Evolutionary conservation across 1,139 yeast species (phyloP).

Genomic region (Yamadazyma spencermartinsiae): DNA sequence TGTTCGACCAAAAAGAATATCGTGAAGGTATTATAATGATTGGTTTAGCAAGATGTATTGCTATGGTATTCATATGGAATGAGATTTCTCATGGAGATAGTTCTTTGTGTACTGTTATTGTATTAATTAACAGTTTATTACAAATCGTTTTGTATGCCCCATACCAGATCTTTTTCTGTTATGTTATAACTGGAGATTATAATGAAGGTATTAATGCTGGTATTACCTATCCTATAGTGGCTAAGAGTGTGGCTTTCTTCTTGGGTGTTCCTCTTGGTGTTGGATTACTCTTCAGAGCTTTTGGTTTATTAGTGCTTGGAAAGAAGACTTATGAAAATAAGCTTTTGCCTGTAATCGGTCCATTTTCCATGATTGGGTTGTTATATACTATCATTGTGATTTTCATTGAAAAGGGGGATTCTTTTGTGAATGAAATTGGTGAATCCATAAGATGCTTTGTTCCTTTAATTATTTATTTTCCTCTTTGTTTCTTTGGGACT

Average conservation of each 20-base stretch:
- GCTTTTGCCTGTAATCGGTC: constrained; percentile 43
- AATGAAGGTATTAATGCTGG: constrained; percentile 12
- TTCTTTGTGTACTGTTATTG: constrained; percentile 53
- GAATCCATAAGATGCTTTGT: constrained; percentile 52
- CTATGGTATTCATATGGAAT: constrained; percentile 67
- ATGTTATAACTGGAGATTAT: constrained; percentile 32
- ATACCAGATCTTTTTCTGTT: constrained; percentile 47
- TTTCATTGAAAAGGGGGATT: constrained; percentile 55
- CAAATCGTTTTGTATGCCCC: constrained; percentile 61
- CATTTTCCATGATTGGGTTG: constrained; percentile 54
- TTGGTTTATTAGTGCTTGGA: constrained; percentile 26
- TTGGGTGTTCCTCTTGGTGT: constrained; percentile 55
- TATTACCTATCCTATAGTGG: constrained; percentile 42
- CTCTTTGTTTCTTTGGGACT: constrained; percentile 48
- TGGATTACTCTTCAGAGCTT: constrained; percentile 45
- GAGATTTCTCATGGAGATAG: constrained; percentile 55
- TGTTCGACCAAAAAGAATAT: constrained; percentile 50
- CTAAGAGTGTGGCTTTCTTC: constrained; percentile 52
- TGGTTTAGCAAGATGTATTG: constrained; percentile 62
- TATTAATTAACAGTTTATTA: constrained; percentile 50
- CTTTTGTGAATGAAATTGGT: constrained; percentile 49
- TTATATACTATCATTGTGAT: constrained; percentile 54
- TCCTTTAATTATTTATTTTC: constrained; percentile 51
- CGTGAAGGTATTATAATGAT: constrained; percentile 58
- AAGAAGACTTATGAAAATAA: constrained; percentile 27